A percentile compares a stretch with the other conserved stretches of the same genome.
These are phyloP conservation scores for Porcisia hertigi DNA, from an alignment of 208 protist species.

Conservation along the genomic window DNA sequence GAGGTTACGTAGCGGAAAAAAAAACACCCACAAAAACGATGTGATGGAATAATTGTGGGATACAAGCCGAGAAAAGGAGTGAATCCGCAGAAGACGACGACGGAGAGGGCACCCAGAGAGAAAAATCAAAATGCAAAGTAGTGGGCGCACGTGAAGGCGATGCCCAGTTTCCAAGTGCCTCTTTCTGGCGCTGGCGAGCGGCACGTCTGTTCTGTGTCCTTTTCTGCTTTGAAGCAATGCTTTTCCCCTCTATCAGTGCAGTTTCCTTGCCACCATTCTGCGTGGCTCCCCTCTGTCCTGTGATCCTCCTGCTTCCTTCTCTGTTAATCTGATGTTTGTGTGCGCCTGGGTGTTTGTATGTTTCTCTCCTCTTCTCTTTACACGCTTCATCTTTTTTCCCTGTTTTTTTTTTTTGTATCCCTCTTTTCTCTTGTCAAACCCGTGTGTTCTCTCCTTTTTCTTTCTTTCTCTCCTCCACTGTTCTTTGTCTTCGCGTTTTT, in stretches of 20 bases:
- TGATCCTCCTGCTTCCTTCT: too few relatives aligned
- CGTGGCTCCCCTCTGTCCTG: neutral
- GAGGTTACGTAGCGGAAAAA: neutral
- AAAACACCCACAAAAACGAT: neutral
- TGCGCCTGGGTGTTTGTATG: neutral
- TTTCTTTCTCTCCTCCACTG: neutral
- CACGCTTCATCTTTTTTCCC: constrained; percentile 1
- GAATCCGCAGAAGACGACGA: neutral
- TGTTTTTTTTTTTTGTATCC: too few relatives aligned
- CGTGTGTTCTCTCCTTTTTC: neutral
- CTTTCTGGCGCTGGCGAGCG: neutral
- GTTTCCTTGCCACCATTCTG: neutral
- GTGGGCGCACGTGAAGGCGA: neutral
- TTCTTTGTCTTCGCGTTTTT: neutral
- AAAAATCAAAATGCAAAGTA: neutral
- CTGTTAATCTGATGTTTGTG: neutral
- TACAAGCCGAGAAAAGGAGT: neutral
- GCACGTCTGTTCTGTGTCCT: constrained; percentile 2
- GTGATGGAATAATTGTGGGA: neutral
- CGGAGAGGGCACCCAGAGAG: neutral
- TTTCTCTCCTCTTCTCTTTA: neutral
- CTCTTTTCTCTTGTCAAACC: too few relatives aligned
- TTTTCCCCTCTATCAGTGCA: neutral
- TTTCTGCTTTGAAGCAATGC: constrained; percentile 1
- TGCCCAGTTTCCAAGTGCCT: neutral